Conservation (phyloP, 179 eudicot species). For the Silene noctiflora region DNA sequence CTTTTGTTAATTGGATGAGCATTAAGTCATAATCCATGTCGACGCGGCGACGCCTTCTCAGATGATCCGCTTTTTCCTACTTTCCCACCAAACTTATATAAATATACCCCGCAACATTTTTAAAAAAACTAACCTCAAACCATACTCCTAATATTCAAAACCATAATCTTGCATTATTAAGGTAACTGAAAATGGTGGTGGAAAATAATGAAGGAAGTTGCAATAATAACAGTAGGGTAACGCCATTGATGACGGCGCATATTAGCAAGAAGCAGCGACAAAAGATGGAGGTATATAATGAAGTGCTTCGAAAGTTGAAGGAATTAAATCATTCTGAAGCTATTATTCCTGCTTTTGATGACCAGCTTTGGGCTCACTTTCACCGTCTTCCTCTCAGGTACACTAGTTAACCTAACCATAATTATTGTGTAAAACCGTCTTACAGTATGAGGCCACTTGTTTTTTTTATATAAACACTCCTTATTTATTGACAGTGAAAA, state of each 20-base stretch:
- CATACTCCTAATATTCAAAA: too few relatives aligned
- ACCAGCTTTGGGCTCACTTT: conserved; percentile 90
- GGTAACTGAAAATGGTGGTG: conserved; percentile 9
- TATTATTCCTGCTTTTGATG: conserved; percentile 56
- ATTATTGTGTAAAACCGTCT: too few relatives aligned
- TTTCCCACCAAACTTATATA: background rate
- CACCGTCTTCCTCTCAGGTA: conserved; percentile 88
- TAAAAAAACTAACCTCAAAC: too few relatives aligned
- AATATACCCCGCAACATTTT: background rate
- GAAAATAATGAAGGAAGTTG: background rate
- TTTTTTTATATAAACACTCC: too few relatives aligned
- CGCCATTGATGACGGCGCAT: conserved; percentile 23
- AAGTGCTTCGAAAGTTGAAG: conserved; percentile 74
- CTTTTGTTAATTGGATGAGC: background rate
- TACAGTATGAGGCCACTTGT: too few relatives aligned
- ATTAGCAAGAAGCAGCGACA: conserved; percentile 45
- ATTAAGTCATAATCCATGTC: conserved; percentile 1
- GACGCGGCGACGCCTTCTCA: background rate
- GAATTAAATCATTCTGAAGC: conserved; percentile 54
- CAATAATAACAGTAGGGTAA: background rate
- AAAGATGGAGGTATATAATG: conserved; percentile 76
- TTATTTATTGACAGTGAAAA: too few relatives aligned
- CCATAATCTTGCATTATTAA: too few relatives aligned
- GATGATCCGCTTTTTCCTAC: background rate
- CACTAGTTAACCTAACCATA: background rate